These are phyloP conservation scores for Hypomyces rosellus DNA, from an alignment of 2,329 filamentous ascomycete species.

Conservation along the genomic window DNA sequence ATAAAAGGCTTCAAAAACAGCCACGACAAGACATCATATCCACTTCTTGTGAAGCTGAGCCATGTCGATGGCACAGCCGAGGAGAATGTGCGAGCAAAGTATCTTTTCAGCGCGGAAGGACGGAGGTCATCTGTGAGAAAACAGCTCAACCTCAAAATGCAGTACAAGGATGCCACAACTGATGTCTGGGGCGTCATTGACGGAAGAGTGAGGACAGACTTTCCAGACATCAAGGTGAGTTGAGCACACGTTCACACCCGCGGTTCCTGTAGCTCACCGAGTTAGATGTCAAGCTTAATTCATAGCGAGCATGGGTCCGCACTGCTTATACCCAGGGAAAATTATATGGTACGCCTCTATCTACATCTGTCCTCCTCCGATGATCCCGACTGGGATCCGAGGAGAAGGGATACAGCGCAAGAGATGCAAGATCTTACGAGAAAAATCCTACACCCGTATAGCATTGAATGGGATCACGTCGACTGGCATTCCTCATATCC, in stretches of 20 bases:
- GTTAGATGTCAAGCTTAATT: slow-evolving; percentile 32
- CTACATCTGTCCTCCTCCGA: slow-evolving; percentile 60
- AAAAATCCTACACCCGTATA: slow-evolving; percentile 59
- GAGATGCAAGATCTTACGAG: slow-evolving; percentile 61
- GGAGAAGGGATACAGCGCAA: slow-evolving; percentile 55
- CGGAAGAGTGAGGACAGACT: slow-evolving; percentile 64
- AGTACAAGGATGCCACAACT: slow-evolving; percentile 62
- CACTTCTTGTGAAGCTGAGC: slow-evolving; percentile 70
- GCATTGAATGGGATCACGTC: slow-evolving; percentile 59
- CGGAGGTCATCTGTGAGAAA: slow-evolving; percentile 60
- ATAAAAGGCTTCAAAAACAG: slow-evolving; percentile 55
- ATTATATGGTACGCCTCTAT: slow-evolving; percentile 62
- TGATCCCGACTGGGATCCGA: slow-evolving; percentile 54
- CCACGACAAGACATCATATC: slow-evolving; percentile 56
- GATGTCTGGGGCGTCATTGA: slow-evolving; percentile 75
- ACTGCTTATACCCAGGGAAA: slow-evolving; percentile 71
- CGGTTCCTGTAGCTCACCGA: too few relatives aligned
- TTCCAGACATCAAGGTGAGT: slow-evolving; percentile 66
- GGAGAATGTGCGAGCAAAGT: slow-evolving; percentile 64
- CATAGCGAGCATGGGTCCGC: slow-evolving; percentile 71
- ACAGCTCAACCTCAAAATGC: slow-evolving; percentile 63
- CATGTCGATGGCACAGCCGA: slow-evolving; percentile 65
- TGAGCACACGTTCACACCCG: too few relatives aligned
- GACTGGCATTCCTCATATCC: slow-evolving; percentile 75
- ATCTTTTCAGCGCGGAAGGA: slow-evolving; percentile 66